Evolutionary conservation across 192 early-diverging fungal species (phyloP).

Genomic region (Coemansia sp.): DNA sequence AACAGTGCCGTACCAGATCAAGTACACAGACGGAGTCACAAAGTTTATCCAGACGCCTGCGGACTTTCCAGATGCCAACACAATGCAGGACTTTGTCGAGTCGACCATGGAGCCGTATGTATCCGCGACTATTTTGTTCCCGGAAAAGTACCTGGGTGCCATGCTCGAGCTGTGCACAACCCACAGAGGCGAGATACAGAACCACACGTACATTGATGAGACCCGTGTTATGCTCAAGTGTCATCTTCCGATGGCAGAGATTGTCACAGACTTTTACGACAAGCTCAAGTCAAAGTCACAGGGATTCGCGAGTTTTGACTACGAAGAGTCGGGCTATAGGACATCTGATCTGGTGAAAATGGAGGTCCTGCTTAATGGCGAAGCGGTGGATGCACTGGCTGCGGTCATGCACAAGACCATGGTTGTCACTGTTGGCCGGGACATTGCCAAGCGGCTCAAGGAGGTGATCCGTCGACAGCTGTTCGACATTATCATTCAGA

Average conservation of each 20-base stretch:
- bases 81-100: constrained; percentile 61
- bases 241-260: constrained; percentile 85
- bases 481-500: constrained; percentile 94
- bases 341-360: constrained; percentile 88
- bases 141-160: constrained; percentile 72
- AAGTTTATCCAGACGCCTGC: constrained; percentile 77
- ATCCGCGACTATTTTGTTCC: constrained; percentile 87
- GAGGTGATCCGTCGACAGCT: constrained; percentile 84
- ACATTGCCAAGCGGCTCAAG: constrained; percentile 81
- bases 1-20: constrained; percentile 81
- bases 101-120: constrained; percentile 90
- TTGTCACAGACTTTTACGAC: constrained; percentile 95
- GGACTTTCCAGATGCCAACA: constrained; percentile 83
- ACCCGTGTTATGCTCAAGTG: constrained; percentile 84
- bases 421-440: constrained; percentile 70
- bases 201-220: constrained; percentile 87
- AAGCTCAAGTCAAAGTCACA: constrained; percentile 87
- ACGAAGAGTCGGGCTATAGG: constrained; percentile 89
- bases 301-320: constrained; percentile 87
- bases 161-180: constrained; percentile 74
- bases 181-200: constrained; percentile 77
- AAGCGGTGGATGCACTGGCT: constrained; percentile 90
- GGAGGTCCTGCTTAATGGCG: constrained; percentile 87
- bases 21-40: constrained; percentile 35
- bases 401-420: constrained; percentile 79